A percentile compares a stretch with the other conserved stretches of the same genome.
phyloP scores from a whole-genome alignment of 2,329 filamentous ascomycete genomes.

The Fusarium tuaranense region DNA sequence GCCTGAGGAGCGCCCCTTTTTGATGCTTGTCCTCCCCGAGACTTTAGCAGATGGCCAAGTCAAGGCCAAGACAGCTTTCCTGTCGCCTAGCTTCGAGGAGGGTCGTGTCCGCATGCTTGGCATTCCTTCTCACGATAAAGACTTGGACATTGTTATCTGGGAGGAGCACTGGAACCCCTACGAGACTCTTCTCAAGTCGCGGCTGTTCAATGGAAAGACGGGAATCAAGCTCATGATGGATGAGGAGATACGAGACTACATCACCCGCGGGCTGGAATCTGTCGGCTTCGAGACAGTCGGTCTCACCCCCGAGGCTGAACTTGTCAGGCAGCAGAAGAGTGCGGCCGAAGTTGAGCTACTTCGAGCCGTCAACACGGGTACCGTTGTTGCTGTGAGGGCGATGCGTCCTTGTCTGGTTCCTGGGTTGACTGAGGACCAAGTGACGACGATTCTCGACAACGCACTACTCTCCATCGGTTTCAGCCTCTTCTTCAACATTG shows the following conservation, averaged over 20 bases:
- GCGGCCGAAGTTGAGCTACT: constrained; percentile 67
- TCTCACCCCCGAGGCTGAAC: constrained; percentile 65
- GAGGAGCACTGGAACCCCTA: constrained; percentile 76
- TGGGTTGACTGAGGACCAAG: constrained; percentile 69
- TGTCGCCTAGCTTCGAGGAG: constrained; percentile 71
- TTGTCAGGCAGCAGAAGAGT: constrained; percentile 69
- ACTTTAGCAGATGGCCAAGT: constrained; percentile 53
- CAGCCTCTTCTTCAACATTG: constrained; percentile 72
- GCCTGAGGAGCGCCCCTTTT: constrained; percentile 72
- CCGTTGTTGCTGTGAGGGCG: constrained; percentile 69
- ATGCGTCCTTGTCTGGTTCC: constrained; percentile 67
- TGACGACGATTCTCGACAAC: constrained; percentile 66
- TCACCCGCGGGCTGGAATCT: constrained; percentile 65
- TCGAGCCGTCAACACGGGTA: constrained; percentile 72
- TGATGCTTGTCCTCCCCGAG: constrained; percentile 69
- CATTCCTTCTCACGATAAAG: constrained; percentile 64
- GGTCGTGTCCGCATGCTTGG: constrained; percentile 68
- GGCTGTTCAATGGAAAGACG: constrained; percentile 49
- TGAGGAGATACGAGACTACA: constrained; percentile 74
- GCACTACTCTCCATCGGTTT: constrained; percentile 66
- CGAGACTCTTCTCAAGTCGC: constrained; percentile 60
- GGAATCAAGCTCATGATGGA: constrained; percentile 68
- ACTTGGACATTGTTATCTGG: constrained; percentile 68
- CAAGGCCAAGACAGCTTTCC: constrained; percentile 66
- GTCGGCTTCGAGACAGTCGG: constrained; percentile 69